phyloP scores from a whole-genome alignment of 2,329 filamentous ascomycete genomes.

The Epichloe brachyelytri region DNA sequence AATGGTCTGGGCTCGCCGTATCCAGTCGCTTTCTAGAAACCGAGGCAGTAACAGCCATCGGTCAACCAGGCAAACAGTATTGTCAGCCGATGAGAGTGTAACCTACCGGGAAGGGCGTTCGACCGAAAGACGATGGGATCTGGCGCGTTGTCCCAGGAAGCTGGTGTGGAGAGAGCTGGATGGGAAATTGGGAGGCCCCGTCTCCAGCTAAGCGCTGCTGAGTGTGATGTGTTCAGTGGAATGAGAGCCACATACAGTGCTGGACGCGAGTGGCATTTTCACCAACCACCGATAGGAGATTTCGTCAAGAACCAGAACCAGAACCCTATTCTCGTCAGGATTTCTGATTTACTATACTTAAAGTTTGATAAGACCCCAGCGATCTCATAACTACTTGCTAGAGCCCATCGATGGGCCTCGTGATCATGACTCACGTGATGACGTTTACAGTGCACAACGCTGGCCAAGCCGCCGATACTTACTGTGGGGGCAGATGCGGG shows the following conservation, averaged over 20 bases:
- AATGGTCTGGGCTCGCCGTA: neutral
- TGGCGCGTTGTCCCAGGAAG: constrained; percentile 4
- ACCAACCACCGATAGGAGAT: neutral
- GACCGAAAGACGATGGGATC: constrained; percentile 1
- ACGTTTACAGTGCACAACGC: constrained; percentile 13
- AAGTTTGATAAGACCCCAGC: neutral
- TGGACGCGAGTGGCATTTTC: neutral
- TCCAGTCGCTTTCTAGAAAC: neutral
- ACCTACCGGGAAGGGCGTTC: constrained; percentile 3
- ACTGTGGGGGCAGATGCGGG: constrained; percentile 16
- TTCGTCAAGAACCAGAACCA: neutral
- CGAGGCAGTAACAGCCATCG: neutral
- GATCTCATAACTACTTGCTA: neutral
- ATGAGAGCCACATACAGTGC: constrained; percentile 7
- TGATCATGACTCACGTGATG: constrained; percentile 24
- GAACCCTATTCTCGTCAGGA: neutral
- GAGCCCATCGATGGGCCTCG: constrained; percentile 15
- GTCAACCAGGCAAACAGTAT: neutral
- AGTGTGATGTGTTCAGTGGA: constrained; percentile 2
- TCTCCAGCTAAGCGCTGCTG: constrained; percentile 4
- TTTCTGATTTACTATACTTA: neutral
- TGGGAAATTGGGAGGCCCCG: constrained; percentile 5
- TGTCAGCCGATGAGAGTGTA: neutral
- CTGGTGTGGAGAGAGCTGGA: constrained; percentile 7
- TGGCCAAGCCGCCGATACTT: neutral